Base-by-base conservation (phyloP, 192 early-diverging fungal genomes). In the Coemansia sp. region DNA sequence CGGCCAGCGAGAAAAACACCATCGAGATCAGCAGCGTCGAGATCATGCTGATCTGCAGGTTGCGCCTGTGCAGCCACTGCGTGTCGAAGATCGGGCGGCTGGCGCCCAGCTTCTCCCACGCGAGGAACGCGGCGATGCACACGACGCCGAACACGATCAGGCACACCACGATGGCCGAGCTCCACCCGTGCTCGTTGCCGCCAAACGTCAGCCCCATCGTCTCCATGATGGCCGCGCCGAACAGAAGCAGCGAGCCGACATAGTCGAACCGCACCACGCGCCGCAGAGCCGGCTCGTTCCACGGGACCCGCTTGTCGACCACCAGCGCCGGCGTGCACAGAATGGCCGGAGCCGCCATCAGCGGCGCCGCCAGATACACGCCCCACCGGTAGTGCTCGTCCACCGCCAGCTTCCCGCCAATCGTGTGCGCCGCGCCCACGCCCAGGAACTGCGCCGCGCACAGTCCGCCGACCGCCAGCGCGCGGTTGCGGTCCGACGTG, bases 121-220 rank as follows among this genome's bases (percentile, higher is more conserved):
- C 18, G 1, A 83, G 48, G 63, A 83, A 83, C 53, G 67, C 18
- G 5, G 50, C 75, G 10, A 52, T 57, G 32, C 63, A 53, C 21
- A 83, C 71, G 42, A 42, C 48, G 26, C 80, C 80, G 61, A 83
- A 83, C 23, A 83, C 61, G 11, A 83, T 65, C 62, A 83, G 69
- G 52, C 80, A 83, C 47, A 83, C 43, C 11, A 68, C 67, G 2
- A 54, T 83, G 5, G 75, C 80, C n/a, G 80, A 71, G 59, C 41
- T 66, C 80, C 80, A 83, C 48, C 53, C 53, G 44, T 77, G 71
- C 75, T 83, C 80, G 63, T 83, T 83, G 63, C 80, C 80, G 49
- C 80, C 80, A 59, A 73, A 83, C 26, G 72, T 72, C 59, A 71
- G 43, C 13, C 75, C 80, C 38, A 58, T 67, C 16, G 79, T 81